These are phyloP conservation scores for Plantago major DNA, from an alignment of 257 asterid genomes.

Conservation along the genomic window DNA sequence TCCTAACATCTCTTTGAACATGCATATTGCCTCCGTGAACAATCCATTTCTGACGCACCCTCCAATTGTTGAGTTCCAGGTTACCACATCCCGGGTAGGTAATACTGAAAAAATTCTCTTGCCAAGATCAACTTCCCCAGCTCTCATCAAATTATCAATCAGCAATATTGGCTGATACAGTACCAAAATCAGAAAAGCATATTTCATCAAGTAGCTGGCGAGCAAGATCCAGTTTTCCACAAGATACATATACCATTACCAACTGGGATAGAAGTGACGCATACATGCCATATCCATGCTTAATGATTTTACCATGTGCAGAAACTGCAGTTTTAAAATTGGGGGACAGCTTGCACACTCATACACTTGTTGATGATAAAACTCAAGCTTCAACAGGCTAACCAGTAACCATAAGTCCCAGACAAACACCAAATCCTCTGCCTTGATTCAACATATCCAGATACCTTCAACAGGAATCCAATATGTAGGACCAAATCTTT, in stretches of 20 bases:
- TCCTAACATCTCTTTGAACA: constrained; percentile 53
- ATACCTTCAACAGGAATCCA: background rate
- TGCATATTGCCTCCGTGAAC: constrained; percentile 43
- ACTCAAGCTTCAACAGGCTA: no score
- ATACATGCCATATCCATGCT: constrained; percentile 43
- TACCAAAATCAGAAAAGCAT: constrained; percentile 24
- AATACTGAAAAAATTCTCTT: constrained; percentile 39
- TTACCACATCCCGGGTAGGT: constrained; percentile 55
- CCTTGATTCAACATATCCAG: no score
- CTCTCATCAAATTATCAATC: constrained; percentile 48
- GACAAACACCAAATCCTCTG: no score
- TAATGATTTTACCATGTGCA: constrained; percentile 45
- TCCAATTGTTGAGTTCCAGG: constrained; percentile 77
- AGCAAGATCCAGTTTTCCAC: constrained; percentile 39
- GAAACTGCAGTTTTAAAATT: constrained; percentile 32
- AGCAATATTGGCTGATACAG: constrained; percentile 45
- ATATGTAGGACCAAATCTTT: no score
- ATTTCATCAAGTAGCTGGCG: constrained; percentile 39
- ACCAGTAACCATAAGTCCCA: no score
- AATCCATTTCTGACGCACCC: constrained; percentile 50
- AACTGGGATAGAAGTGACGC: constrained; percentile 41
- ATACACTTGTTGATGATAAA: no score
- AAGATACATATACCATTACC: constrained; percentile 38
- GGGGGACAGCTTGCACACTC: constrained; percentile 40
- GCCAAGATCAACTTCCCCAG: constrained; percentile 53